Base-by-base conservation (phyloP, 805 yeast species). In the Nakazawaea ishiwadae region DNA sequence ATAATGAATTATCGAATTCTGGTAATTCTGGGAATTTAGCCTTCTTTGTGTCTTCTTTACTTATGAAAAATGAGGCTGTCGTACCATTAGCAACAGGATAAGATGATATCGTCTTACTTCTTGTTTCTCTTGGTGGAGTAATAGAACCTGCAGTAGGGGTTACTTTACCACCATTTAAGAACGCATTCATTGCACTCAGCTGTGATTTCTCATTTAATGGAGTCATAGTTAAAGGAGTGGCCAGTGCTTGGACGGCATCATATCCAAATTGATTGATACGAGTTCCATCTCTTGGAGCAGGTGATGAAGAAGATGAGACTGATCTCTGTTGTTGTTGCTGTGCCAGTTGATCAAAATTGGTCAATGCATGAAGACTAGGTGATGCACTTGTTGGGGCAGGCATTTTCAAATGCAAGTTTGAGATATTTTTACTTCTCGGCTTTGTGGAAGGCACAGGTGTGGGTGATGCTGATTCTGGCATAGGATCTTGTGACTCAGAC, bases 161-260 rank as follows among this genome's bases (percentile, higher is more conserved):
- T n/a, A 32, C 33, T 30, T 29, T 39, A 36, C 42, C 48, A 33
- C 42, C 48, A 38, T 34, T 47, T 35, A 37, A 35, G 15, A 26
- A 39, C 5, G 36, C 43, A 37, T 29, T 46, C 47, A 44, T 41
- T 10, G 44, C 50, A 27, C 35, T 46, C 55, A 29, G 45, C 31
- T 15, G 63, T 56, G 38, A 27, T 42, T 67, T 79, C 50, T 85
- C 95, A 2, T 86, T 73, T 4, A 84, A 78, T 2, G 93, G 95
- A 0, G 95, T 85, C 93, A 85, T 84, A 0, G 86, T 76, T 51
- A 79, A 64, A 1, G 86, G 79, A 3, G 73, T 56, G 42, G 63
- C 60, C 6, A 71, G 65, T 3, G 74, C 68, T 24, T 69, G 71
- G 12, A 73, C 60, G 1, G 79, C 72, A 54, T 78, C 71, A 51